Evolutionary conservation across 192 early-diverging fungal species (phyloP).

Genomic region (Podila clonocystis): DNA sequence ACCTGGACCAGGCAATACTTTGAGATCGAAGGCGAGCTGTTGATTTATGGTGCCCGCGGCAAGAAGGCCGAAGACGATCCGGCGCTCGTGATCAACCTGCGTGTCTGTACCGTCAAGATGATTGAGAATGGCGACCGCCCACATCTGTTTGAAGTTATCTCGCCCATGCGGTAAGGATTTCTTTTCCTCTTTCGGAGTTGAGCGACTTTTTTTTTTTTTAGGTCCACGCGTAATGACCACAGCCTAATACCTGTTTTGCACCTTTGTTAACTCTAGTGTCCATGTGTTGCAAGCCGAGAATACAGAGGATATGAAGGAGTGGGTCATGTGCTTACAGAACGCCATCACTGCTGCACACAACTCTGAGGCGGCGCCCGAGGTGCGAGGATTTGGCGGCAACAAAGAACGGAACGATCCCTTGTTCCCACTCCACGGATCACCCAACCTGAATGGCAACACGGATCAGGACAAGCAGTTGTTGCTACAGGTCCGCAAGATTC

Average conservation of each 20-base stretch:
- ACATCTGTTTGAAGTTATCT: constrained; percentile 85
- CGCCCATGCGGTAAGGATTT: constrained; percentile 69
- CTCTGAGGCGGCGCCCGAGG: constrained; percentile 56
- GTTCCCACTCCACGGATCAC: constrained; percentile 37
- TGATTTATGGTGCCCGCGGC: constrained; percentile 60
- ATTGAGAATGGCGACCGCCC: constrained; percentile 72
- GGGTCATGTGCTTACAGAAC: constrained; percentile 74
- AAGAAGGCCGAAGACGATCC: constrained; percentile 63
- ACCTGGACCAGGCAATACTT: constrained; percentile 86
- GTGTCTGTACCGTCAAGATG: constrained; percentile 79
- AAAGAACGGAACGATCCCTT: constrained; percentile 30
- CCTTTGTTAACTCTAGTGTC: constrained; percentile 52
- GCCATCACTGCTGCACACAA: constrained; percentile 66
- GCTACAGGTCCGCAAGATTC: constrained; percentile 52
- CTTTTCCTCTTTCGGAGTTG: neutral
- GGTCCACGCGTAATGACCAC: neutral
- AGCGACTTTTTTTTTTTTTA: neutral
- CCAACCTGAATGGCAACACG: constrained; percentile 49
- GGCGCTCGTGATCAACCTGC: constrained; percentile 67
- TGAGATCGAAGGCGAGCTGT: constrained; percentile 68
- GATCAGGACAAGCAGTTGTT: constrained; percentile 54
- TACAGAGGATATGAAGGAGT: constrained; percentile 73
- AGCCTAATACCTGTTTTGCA: neutral
- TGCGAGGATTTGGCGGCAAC: constrained; percentile 32
- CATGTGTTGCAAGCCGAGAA: constrained; percentile 83